Evolutionary conservation across 202 grass and related monocot genomes (phyloP), one percentile per base, ranked within the genome.

Genomic region (Saccharum hybrid): DNA sequence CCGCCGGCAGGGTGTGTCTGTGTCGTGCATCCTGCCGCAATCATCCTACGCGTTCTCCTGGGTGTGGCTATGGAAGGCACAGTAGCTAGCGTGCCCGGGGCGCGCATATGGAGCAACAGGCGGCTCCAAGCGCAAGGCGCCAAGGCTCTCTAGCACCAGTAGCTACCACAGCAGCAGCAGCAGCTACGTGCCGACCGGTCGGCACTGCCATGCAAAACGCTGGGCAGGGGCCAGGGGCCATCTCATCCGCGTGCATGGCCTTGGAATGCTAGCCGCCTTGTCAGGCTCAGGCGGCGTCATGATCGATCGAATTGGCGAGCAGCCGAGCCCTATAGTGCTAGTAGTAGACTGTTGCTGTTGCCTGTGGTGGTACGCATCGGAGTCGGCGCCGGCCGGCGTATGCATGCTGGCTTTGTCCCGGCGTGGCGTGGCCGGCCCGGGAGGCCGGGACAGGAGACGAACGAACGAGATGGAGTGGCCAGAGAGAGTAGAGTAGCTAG

Each of bases 201-300:
- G 79, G 77, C 67, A n/a, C 8, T 34, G 80, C 66, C 52, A 71
- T 71, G 79, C 79, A 31, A 28, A 54, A 71, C 40, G 12, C 56
- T n/a, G 3, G 34, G 34, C 4, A 36, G 4, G 34, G 33, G 33
- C 33, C 2, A 33, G 52, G 22, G 38, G 62, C 22, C 74, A 18
- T 52, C 51, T 5, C 52, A 19, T 52, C 16, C 6, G 52, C 52
- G 54, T 57, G 79, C 39, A 33, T 42, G 60, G 79, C 56, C 40
- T 80, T 43, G 74, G 80, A 68, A 90, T 79, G 65, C 79, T 64
- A 64, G 76, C 83, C 81, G 48, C n/a, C 6, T 65, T 49, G 61
- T 67, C 78, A 82, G 75, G 64, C 57, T 23, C 68, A 28, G 38
- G 19, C 68, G 5, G 16, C 15, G 13, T 38, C 49, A n/a, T 21